These are phyloP conservation scores for Erodium chrysanthum DNA, from an alignment of 441 rosid species.

Conservation along the genomic window DNA sequence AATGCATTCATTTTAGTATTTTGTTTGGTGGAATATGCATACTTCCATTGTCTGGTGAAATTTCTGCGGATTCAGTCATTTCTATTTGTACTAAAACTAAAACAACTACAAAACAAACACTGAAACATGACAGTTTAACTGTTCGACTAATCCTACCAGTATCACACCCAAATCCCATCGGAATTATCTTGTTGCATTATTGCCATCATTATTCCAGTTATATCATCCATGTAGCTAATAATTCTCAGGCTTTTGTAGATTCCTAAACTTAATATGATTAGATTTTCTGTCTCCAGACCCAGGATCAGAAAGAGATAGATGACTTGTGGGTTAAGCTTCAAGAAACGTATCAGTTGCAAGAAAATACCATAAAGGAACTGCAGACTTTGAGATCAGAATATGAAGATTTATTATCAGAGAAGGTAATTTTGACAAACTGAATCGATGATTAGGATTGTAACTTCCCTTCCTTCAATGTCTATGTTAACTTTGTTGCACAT, in stretches of 20 bases:
- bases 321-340: constrained; percentile 40
- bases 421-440: constrained; percentile 34
- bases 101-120: background rate
- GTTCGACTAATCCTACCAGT: background rate
- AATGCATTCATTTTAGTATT: background rate
- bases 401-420: constrained; percentile 43
- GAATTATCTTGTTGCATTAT: background rate
- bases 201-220: background rate
- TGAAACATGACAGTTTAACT: too few relatives aligned
- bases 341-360: constrained; percentile 43
- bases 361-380: constrained; percentile 42
- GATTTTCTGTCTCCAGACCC: constrained; percentile 21
- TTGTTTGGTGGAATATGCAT: background rate
- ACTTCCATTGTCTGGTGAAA: background rate
- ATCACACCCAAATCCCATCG: background rate
- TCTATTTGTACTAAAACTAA: background rate
- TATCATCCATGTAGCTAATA: background rate
- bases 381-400: constrained; percentile 50
- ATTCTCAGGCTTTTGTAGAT: constrained; percentile 8
- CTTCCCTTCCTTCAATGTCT: background rate
- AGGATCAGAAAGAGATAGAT: constrained; percentile 48
- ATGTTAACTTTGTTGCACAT: background rate
- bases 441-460: background rate
- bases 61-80: background rate
- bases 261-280: constrained; percentile 7